Conservation (phyloP, 2,329 filamentous ascomycete species). For the Dendryphion nanum region DNA sequence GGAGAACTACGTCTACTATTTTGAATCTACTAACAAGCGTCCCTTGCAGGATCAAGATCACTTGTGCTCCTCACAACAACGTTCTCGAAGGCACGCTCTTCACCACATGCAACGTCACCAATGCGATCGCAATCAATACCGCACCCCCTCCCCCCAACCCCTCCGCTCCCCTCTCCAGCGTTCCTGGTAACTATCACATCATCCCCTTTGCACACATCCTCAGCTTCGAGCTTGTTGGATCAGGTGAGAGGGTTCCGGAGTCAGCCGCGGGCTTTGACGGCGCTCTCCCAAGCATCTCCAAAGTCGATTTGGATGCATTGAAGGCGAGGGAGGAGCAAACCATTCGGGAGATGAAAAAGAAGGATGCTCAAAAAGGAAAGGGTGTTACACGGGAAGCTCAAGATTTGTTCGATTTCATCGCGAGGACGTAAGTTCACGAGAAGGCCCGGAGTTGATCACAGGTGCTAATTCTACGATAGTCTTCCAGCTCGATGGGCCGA, state of each 20-base stretch:
- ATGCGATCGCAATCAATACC: slow-evolving; percentile 61
- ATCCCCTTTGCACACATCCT: slow-evolving; percentile 60
- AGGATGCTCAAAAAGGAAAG: slow-evolving; percentile 58
- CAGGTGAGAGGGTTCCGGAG: slow-evolving; percentile 33
- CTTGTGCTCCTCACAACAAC: slow-evolving; percentile 51
- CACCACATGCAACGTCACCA: slow-evolving; percentile 60
- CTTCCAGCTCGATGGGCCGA: slow-evolving; percentile 61
- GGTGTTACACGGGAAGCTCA: slow-evolving; percentile 62
- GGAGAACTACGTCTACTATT: too few species aligned
- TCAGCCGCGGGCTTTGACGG: slow-evolving; percentile 45
- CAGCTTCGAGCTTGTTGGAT: slow-evolving; percentile 53
- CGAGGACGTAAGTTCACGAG: slow-evolving; percentile 51
- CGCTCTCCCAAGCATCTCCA: slow-evolving; percentile 45
- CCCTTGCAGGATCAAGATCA: slow-evolving; percentile 58
- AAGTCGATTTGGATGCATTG: slow-evolving; percentile 55
- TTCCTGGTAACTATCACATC: slow-evolving; percentile 58
- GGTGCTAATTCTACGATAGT: slow-evolving; percentile 20
- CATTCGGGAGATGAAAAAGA: slow-evolving; percentile 56
- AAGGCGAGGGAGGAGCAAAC: slow-evolving; percentile 56
- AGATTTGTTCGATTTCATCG: slow-evolving; percentile 62
- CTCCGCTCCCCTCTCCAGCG: slow-evolving; percentile 37
- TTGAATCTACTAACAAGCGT: too few species aligned
- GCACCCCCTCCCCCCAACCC: slow-evolving; percentile 45
- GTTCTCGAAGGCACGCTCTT: slow-evolving; percentile 62
- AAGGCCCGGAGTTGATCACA: neutral